Conservation (phyloP, 208 protist genomes). For the Leishmania martiniquensis region DNA sequence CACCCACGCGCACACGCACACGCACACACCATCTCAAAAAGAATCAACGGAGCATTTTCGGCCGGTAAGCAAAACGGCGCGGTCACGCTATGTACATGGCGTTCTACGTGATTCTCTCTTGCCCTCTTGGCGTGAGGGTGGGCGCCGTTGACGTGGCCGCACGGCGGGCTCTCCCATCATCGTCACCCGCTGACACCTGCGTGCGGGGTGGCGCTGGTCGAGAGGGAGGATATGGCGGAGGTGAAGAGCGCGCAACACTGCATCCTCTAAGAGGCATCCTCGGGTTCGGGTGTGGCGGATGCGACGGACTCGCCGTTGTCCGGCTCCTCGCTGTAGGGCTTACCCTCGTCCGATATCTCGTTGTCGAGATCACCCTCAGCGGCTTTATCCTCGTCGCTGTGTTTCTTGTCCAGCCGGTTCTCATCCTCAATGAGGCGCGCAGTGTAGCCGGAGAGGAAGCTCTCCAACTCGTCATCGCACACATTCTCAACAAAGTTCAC, state of each 20-base stretch:
- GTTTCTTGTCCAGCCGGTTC: conserved; percentile 49
- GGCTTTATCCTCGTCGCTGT: conserved; percentile 7
- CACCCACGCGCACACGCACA: conserved; percentile 6
- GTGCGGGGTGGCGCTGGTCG: not conserved
- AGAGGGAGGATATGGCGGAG: not conserved
- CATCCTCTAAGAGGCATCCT: conserved; percentile 7
- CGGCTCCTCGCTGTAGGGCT: conserved; percentile 7
- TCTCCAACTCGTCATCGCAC: conserved; percentile 48
- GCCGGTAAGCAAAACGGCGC: not conserved
- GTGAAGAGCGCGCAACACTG: not conserved
- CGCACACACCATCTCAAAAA: no score
- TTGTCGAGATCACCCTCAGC: conserved; percentile 21
- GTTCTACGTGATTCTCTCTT: not conserved
- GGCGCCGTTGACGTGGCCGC: not conserved
- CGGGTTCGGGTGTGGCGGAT: conserved; percentile 8
- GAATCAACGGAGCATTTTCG: not conserved
- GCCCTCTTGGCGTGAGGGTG: not conserved
- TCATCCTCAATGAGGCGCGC: conserved; percentile 61
- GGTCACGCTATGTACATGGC: conserved; percentile 11
- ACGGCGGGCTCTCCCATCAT: not conserved
- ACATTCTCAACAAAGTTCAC: conserved; percentile 63
- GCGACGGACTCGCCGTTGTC: conserved; percentile 1
- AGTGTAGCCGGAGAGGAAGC: conserved; percentile 47
- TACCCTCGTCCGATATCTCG: conserved; percentile 13
- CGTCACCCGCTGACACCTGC: not conserved